Evolutionary conservation across 208 protist species (phyloP), one percentile per base, ranked within the genome.

Genomic region (Lotmaria passim): DNA sequence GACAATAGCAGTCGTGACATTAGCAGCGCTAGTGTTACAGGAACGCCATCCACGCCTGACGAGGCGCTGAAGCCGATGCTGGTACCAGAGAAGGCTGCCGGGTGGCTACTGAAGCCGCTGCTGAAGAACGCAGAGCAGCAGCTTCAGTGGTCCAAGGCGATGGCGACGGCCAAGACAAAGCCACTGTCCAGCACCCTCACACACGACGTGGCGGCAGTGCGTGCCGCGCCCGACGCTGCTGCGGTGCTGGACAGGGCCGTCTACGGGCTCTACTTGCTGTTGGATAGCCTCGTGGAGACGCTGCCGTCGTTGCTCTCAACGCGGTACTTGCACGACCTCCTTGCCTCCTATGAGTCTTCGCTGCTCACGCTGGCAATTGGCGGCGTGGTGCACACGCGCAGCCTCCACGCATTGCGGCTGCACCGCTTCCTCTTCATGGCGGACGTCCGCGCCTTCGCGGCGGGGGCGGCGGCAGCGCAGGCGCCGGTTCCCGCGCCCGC

Each of bases 91-190:
- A 46, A 43, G 7, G 60, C 62, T 14, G 60, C 66, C 3, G 50
- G 41, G 55, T 94, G 89, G 89, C 61, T 94, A 61, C 51, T 91
- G 59, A 39, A 58, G n/a, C 64, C 81, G 33, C 67, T 92, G 41
- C 58, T 91, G 57, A 76, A 78, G 24, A 94, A 94, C 43, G 75
- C 75, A 5, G 68, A 46, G 28, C 64, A 73, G 30, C 86, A 91
- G 57, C 51, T 90, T 0, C 72, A 78, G 28, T 67, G 89, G 63
- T 64, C 59, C 7, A 57, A 57, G 6, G 80, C 73, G 33, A 65
- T 89, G 70, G 52, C 0, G 19, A 60, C 50, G 17, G 79, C 73
- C 30, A 70, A 57, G 47, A 24, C 33, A 24, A 65, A 46, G 14
- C 68, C 69, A 11, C n/a, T 12, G 24, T n/a, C n/a, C n/a, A n/a